A percentile compares a stretch with the other conserved stretches of the same genome.
These are phyloP conservation scores for Talaromyces sp. DNA, from an alignment of 2,329 filamentous ascomycete genomes.

Conservation along the genomic window DNA sequence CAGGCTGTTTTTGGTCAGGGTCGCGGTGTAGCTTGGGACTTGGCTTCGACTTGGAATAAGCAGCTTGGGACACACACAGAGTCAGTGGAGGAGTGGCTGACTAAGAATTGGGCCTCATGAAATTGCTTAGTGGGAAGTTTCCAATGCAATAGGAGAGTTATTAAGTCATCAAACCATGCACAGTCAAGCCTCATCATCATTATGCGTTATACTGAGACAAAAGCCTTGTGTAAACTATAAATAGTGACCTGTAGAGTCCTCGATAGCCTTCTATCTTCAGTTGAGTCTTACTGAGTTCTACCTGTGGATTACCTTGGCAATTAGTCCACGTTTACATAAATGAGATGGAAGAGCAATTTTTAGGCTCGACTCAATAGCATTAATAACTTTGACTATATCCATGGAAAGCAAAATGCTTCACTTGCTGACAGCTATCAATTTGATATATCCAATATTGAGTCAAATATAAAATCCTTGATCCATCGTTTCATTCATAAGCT, in stretches of 20 bases:
- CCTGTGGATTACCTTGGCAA: too few species aligned
- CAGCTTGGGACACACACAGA: neutral
- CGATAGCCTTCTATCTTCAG: too few species aligned
- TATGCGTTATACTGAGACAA: too few species aligned
- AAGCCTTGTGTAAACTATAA: neutral
- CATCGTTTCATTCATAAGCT: neutral
- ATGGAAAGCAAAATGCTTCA: neutral
- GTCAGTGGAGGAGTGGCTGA: neutral
- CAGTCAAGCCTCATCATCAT: too few species aligned
- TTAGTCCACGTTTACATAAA: neutral
- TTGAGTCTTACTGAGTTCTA: too few species aligned
- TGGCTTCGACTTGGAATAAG: conserved; percentile 52
- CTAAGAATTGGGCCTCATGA: neutral
- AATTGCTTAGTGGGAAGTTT: too few species aligned
- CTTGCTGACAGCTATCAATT: neutral
- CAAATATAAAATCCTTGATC: neutral
- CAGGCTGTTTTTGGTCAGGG: conserved; percentile 57
- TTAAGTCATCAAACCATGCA: too few species aligned
- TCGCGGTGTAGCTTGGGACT: conserved; percentile 58
- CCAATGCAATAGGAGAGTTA: too few species aligned
- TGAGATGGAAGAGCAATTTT: neutral
- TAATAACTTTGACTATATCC: neutral
- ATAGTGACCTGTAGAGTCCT: neutral
- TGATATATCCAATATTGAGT: neutral
- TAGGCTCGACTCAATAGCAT: neutral